A percentile compares a stretch with the other conserved stretches of the same genome.
Conservation (phyloP, 495 filamentous ascomycete species). For the Corynascus novoguineensis region DNA sequence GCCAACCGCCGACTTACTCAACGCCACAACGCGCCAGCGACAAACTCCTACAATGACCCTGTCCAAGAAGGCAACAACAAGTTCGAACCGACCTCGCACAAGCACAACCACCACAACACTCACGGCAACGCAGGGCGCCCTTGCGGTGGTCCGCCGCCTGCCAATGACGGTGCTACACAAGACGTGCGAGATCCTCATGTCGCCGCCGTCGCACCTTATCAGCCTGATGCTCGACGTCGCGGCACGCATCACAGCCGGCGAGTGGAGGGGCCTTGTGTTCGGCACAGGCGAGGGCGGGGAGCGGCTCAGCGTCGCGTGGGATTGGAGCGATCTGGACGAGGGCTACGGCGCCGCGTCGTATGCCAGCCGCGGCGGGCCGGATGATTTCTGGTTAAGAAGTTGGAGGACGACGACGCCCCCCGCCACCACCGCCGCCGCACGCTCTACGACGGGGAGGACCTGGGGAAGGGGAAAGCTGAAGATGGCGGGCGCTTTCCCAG, state of each 20-base stretch:
- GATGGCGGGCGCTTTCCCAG: constrained; percentile 30
- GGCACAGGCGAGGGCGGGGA: constrained; percentile 46
- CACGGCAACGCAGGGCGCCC: constrained; percentile 6
- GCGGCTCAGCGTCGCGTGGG: constrained; percentile 51
- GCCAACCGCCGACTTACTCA: constrained; percentile 58
- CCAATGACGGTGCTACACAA: constrained; percentile 65
- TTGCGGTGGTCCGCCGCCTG: constrained; percentile 46
- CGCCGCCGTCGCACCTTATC: constrained; percentile 69
- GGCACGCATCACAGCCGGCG: constrained; percentile 62
- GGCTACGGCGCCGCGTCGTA: background rate
- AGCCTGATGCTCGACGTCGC: constrained; percentile 74
- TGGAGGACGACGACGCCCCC: background rate
- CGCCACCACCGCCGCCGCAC: background rate
- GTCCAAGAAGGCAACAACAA: background rate
- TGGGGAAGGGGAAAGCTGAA: background rate
- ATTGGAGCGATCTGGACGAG: constrained; percentile 45
- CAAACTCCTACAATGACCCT: background rate
- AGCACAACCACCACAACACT: background rate
- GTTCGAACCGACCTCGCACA: background rate
- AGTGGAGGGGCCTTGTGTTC: constrained; percentile 48
- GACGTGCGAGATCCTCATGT: constrained; percentile 66
- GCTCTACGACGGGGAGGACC: background rate
- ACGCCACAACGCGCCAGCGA: constrained; percentile 32
- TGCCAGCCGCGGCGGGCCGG: background rate
- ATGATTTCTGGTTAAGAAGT: background rate